These are phyloP conservation scores for Tetrapisispora nanseiensis DNA, from an alignment of 805 yeast species.

Conservation along the genomic window DNA sequence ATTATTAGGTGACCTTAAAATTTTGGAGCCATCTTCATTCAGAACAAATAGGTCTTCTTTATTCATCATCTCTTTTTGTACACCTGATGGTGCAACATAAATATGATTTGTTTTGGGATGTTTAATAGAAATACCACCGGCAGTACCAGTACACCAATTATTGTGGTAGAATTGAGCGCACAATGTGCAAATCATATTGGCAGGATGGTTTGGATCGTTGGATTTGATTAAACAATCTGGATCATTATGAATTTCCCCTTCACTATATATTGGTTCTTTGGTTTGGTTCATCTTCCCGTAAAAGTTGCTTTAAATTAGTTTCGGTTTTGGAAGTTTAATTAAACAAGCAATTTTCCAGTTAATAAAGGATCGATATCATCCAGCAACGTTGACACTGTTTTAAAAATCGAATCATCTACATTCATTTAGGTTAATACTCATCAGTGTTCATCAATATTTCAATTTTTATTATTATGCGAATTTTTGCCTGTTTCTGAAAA, in stretches of 20 bases:
- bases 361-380: too few species aligned
- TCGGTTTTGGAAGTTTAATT: too few species aligned
- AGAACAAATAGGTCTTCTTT: constrained; percentile 78
- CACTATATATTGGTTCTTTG: not conserved
- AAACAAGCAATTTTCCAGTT: too few species aligned
- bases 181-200: constrained; percentile 72
- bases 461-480: too few species aligned
- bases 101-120: constrained; percentile 38
- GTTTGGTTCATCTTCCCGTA: not conserved
- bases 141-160: constrained; percentile 93
- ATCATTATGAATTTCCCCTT: not conserved
- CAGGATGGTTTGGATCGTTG: constrained; percentile 60
- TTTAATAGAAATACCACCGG: constrained; percentile 81
- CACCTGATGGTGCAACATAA: constrained; percentile 90
- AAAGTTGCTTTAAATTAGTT: too few species aligned
- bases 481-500: too few species aligned
- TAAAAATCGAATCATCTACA: too few species aligned
- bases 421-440: too few species aligned
- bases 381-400: too few species aligned
- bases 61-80: constrained; percentile 79
- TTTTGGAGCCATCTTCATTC: constrained; percentile 37
- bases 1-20: constrained; percentile 49
- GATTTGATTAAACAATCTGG: constrained; percentile 28
- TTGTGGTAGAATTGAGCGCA: constrained; percentile 68
- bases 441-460: too few species aligned